Base-by-base conservation (phyloP, 345 rosid genomes). In the Alliaria petiolata region DNA sequence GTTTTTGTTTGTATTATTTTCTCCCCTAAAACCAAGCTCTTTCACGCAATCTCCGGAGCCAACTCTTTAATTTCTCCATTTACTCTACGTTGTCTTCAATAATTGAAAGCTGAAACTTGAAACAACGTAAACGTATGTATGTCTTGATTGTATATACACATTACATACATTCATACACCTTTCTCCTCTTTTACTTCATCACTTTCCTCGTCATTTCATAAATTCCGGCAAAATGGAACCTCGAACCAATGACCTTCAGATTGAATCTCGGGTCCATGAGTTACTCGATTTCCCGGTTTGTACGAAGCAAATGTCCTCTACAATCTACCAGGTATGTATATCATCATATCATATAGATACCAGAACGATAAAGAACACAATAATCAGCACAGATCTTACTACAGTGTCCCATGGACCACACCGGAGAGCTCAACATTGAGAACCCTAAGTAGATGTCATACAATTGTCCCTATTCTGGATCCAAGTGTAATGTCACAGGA, bases 381-480 rank as follows among this genome's bases (percentile, higher is more conserved):
- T 13, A 11, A 20, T 31, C 25, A 63, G 17, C 14, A 38, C 14
- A 28, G 3, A 43, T 36, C 9, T 7, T 45, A 30, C 42, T 19
- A 39, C 66, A 91, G 95, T 88, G 87, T 81, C 82, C 87, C 69
- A 85, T 77, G 69, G 89, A 91, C 73, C 84, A 90, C 67, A 86
- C 84, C 4, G 31, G 30, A 89, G 88, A 70, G 90, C 77, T 66
- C 85, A 77, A 20, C 87, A 81, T 11, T 78, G 83, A 65, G 83
- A 91, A 68, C 85, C 81, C 9, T 60, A 72, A 54, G 35, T 85
- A 79, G 72, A 85, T 77, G 64, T 90, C 92, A 5, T 91, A 85
- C 73, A 80, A 70, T 69, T 91, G 93, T 60, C 97, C 97, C 0
- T 85, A 89, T 67, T 88, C 90, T 52, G 96, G 92, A 50, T 83